These are phyloP conservation scores for Metschnikowia drakensbergensis DNA, from an alignment of 805 yeast genomes.

Conservation along the genomic window DNA sequence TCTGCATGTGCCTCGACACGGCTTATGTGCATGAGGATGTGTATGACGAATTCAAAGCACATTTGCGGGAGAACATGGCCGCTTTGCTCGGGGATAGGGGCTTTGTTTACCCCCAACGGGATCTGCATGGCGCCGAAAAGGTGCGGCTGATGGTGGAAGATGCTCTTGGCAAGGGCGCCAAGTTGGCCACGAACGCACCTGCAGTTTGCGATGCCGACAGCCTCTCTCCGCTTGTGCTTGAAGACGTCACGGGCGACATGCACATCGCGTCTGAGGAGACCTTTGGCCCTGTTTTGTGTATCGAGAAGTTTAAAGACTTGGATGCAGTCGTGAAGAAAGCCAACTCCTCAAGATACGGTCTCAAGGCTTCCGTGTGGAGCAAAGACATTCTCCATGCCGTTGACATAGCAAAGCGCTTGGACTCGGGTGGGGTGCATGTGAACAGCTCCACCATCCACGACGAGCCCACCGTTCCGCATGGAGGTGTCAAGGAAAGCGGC, in stretches of 20 bases:
- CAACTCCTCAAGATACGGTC: constrained; percentile 27
- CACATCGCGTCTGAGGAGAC: constrained; percentile 29
- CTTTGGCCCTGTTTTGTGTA: constrained; percentile 42
- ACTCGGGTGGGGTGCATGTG: constrained; percentile 41
- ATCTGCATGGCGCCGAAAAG: constrained; percentile 19
- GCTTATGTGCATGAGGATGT: constrained; percentile 33
- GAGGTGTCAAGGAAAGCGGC: constrained; percentile 41
- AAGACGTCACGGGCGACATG: constrained; percentile 29
- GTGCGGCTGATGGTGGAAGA: constrained; percentile 28
- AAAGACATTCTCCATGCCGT: constrained; percentile 32
- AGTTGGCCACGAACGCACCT: constrained; percentile 5
- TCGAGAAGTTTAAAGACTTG: constrained; percentile 23
- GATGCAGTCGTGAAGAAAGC: constrained; percentile 7
- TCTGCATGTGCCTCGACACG: constrained; percentile 45
- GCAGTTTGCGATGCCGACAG: neutral
- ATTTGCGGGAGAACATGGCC: constrained; percentile 18
- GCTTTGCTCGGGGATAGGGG: constrained; percentile 18
- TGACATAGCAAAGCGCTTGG: constrained; percentile 30
- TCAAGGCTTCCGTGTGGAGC: constrained; percentile 44
- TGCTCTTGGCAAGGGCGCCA: constrained; percentile 39
- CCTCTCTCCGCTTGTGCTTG: constrained; percentile 30
- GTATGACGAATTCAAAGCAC: constrained; percentile 26
- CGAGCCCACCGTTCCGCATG: constrained; percentile 41
- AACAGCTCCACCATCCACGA: constrained; percentile 32
- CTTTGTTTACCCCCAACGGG: constrained; percentile 28